Evolutionary conservation across 345 rosid species (phyloP), one percentile per base, ranked within the genome.

Genomic region (Eucalyptus pumila): DNA sequence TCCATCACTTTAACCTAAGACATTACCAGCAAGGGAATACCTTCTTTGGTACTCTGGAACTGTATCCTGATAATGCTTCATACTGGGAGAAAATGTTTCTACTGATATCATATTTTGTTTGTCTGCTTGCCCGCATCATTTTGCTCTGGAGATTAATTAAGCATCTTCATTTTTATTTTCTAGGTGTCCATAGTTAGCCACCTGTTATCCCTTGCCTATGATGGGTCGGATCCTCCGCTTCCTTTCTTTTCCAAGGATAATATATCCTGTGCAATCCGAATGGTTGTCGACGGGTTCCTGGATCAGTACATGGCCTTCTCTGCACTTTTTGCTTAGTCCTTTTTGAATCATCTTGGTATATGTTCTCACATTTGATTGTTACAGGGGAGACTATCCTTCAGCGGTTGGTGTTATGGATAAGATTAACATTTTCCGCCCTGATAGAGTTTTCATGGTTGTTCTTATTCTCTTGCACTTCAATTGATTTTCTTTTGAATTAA

Each of bases 231-330:
- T 49, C 96, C 97, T 87, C 86, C 93, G 47, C 88, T 94, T 89
- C 99, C 99, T 87, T 92, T 91, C 90, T 96, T 97, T 92, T 92
- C 96, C 69, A 92, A 89, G 91, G 96, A 95, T 89, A 91, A 92
- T 45, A 91, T 95, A 88, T 93, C 94, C 32, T 89, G 91, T 72
- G 95, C 98, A 81, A 90, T 97, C 90, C 96, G 90, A 91, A 96
- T 97, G 45, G 94, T 97, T 80, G 98, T 97, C 52, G 99, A 97
- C 89, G 99, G 99, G 88, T 97, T 97, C 91, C 88, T 96, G 94
- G 99, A 96, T 91, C 92, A 92, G 99, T 97, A 69, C 26, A 42
- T 88, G 89, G 85, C 89, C 51, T 89, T 91, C 72, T 87, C 60
- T 87, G 87, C 47, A 58, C 87, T 50, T 85, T 89, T 87, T 86